Conservation (phyloP, 768 basidiomycete genomes). For the Rhodotorula graminis region DNA sequence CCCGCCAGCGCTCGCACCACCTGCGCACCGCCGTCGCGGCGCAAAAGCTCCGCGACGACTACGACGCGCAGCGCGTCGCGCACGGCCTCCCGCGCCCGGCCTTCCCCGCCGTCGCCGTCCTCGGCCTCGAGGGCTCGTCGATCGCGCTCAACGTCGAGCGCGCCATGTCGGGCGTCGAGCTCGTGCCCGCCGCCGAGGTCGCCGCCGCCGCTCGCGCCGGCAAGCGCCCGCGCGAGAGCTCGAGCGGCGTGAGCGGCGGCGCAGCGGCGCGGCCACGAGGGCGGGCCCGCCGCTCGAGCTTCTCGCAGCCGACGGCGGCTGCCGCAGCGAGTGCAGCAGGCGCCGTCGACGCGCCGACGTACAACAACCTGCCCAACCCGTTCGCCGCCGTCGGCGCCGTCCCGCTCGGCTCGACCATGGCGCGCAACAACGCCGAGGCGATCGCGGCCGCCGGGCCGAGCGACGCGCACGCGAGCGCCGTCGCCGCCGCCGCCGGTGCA, state of each 20-base stretch:
- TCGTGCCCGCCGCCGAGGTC: neutral
- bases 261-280: neutral
- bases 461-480: conserved; percentile 47
- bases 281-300: too few species aligned
- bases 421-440: conserved; percentile 52
- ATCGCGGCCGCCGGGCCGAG: conserved; percentile 53
- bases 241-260: neutral
- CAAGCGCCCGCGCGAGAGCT: conserved; percentile 22
- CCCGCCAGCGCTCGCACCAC: conserved; percentile 24
- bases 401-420: conserved; percentile 50
- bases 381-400: conserved; percentile 26
- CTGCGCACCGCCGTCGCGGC: conserved; percentile 23
- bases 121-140: conserved; percentile 26
- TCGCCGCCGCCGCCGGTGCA: conserved; percentile 39
- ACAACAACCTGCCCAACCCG: conserved; percentile 34
- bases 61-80: conserved; percentile 18
- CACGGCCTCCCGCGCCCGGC: conserved; percentile 1
- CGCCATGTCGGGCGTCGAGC: conserved; percentile 22
- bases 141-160: conserved; percentile 30
- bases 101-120: conserved; percentile 27
- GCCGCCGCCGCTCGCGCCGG: neutral
- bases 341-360: neutral
- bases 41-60: conserved; percentile 24
- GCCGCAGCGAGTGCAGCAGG: neutral
- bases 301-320: neutral